Base-by-base conservation (phyloP, 1,284 basidiomycete genomes). In the Irpex lacteus region DNA sequence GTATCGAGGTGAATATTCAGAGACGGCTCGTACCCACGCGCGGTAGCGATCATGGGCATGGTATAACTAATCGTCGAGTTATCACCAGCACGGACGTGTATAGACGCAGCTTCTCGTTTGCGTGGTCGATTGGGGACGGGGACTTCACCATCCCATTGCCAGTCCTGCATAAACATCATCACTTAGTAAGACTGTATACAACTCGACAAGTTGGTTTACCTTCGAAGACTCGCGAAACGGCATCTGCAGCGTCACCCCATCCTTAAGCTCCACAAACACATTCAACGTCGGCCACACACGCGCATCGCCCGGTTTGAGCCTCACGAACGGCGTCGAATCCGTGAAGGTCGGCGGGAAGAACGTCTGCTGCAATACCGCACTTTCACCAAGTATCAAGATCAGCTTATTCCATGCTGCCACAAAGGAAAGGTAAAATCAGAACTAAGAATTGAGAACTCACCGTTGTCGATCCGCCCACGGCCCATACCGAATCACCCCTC, bases 381-480 rank as follows among this genome's bases (percentile, higher is more conserved):
- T 94, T 34, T 0, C 6, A 6, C 32, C 32, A n/a, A n/a, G 32
- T 1, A 5, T 34, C 53, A 4, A 52, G 53, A 18, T 8, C 36
- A n/a, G n/a, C n/a, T n/a, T n/a, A n/a, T n/a, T n/a, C n/a, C n/a
- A n/a, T n/a, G n/a, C n/a, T n/a, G n/a, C n/a, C n/a, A n/a, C n/a
- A n/a, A n/a, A n/a, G n/a, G n/a, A n/a, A n/a, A n/a, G n/a, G n/a
- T n/a, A n/a, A n/a, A n/a, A n/a, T n/a, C n/a, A n/a, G n/a, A n/a
- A n/a, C n/a, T n/a, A n/a, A n/a, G n/a, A n/a, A n/a, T n/a, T n/a
- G 50, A 8, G 18, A 66, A 5, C 78, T 66, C 72, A 89, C 90
- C 94, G 82, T 76, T 96, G 95, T 34, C 95, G 83, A 77, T 98
- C 96, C 19, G 94, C 89, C 96, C 96, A 98, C 3, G 96, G 96